These are phyloP conservation scores for Ophiostoma perfectum DNA, from an alignment of 2,329 filamentous ascomycete genomes.

Conservation along the genomic window DNA sequence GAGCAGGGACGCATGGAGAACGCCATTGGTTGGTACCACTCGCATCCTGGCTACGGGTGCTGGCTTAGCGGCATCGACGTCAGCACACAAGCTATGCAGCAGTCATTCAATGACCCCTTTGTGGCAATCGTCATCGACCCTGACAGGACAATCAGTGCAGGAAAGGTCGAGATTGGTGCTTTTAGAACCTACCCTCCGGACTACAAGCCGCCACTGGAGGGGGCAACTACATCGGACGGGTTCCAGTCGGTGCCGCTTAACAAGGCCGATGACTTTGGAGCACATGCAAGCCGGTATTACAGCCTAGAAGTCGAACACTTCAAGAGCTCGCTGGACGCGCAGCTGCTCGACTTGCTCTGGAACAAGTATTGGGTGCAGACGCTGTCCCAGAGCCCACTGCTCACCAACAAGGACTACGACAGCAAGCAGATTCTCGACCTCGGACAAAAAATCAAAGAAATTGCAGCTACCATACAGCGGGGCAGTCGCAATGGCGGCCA, in stretches of 20 bases:
- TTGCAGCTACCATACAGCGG: constrained; percentile 40
- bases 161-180: constrained; percentile 94
- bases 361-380: constrained; percentile 99
- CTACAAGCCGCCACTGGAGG: constrained; percentile 49
- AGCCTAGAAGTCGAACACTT: constrained; percentile 86
- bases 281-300: constrained; percentile 87
- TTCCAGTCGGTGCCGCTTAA: constrained; percentile 79
- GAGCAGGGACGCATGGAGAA: constrained; percentile 79
- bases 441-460: constrained; percentile 71
- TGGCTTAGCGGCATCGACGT: constrained; percentile 98
- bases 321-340: constrained; percentile 84
- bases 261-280: constrained; percentile 94
- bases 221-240: constrained; percentile 45
- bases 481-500: constrained; percentile 29
- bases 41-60: constrained; percentile 94
- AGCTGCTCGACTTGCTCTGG: constrained; percentile 84
- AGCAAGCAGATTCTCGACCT: constrained; percentile 90
- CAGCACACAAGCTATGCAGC: constrained; percentile 77
- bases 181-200: constrained; percentile 83
- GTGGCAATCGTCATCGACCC: constrained; percentile 95
- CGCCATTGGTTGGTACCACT: constrained; percentile 96
- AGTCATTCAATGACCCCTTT: constrained; percentile 82
- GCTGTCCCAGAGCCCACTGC: constrained; percentile 80
- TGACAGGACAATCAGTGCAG: constrained; percentile 86
- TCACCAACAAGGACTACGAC: constrained; percentile 87